Conservation (phyloP, 352 stramenopile genomes). For the Pythium brachiatum region DNA sequence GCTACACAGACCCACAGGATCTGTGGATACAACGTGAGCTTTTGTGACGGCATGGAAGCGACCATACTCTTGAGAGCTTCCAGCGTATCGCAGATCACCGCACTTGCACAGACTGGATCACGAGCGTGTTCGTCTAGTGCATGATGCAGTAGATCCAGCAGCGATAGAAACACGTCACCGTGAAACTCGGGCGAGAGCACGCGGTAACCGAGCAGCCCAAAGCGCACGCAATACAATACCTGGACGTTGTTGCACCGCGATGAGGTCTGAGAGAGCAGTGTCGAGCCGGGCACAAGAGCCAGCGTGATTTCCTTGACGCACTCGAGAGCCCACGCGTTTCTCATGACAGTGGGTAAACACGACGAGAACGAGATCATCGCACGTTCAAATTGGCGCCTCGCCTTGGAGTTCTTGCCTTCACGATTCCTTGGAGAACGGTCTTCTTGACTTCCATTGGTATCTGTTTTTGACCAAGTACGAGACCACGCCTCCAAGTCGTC, state of each 20-base stretch:
- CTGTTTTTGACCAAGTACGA: neutral
- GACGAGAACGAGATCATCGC: constrained; percentile 23
- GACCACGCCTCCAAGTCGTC: constrained; percentile 14
- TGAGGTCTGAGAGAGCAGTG: constrained; percentile 21
- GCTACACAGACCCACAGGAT: constrained; percentile 70
- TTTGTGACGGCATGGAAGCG: constrained; percentile 41
- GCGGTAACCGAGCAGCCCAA: constrained; percentile 51
- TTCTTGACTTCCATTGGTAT: neutral
- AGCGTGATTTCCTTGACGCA: constrained; percentile 58
- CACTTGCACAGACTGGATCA: constrained; percentile 13
- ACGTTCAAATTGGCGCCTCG: neutral
- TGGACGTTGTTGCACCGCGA: constrained; percentile 29
- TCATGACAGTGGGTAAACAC: constrained; percentile 31
- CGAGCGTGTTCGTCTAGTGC: constrained; percentile 39
- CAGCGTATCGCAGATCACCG: constrained; percentile 50
- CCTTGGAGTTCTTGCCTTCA: neutral
- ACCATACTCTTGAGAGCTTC: constrained; percentile 38
- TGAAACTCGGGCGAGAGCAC: constrained; percentile 49
- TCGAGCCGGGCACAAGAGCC: constrained; percentile 32
- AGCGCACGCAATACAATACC: constrained; percentile 40
- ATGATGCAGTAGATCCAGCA: constrained; percentile 51
- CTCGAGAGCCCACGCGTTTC: constrained; percentile 46
- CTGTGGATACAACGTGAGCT: constrained; percentile 71
- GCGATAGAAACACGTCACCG: constrained; percentile 54
- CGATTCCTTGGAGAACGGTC: neutral